Percentiles rank a stretch among this genome's conserved stretches.
These are phyloP conservation scores for Avena eriantha DNA, from an alignment of 176 grass and related monocot genomes.

Conservation along the genomic window DNA sequence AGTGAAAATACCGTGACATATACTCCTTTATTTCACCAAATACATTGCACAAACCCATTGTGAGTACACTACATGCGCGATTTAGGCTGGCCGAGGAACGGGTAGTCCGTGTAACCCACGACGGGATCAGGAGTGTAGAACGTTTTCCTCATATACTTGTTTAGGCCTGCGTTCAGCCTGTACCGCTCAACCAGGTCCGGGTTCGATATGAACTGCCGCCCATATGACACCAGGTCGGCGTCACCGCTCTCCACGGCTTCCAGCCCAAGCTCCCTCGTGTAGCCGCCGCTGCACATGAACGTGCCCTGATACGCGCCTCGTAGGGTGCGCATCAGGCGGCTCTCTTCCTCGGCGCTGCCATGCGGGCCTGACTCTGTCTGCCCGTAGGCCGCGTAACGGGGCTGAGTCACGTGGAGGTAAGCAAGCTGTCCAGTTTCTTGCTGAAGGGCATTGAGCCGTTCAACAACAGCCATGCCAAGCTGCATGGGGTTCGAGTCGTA, in stretches of 20 bases:
- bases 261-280: constrained; percentile 79
- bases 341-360: constrained; percentile 89
- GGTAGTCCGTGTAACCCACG: constrained; percentile 94
- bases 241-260: constrained; percentile 74
- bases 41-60: not conserved
- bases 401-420: constrained; percentile 96
- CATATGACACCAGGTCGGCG: constrained; percentile 84
- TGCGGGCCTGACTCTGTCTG: constrained; percentile 86
- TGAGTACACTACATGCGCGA: constrained; percentile 49
- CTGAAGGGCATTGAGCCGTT: constrained; percentile 67
- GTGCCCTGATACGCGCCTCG: constrained; percentile 65
- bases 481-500: constrained; percentile 73
- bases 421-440: constrained; percentile 60
- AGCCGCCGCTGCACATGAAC: constrained; percentile 91
- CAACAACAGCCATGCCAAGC: constrained; percentile 75
- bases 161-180: constrained; percentile 56
- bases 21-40: constrained; percentile 30
- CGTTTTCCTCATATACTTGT: constrained; percentile 74
- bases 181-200: constrained; percentile 87
- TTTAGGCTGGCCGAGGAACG: constrained; percentile 61
- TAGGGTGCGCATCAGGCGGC: constrained; percentile 64
- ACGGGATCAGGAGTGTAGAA: constrained; percentile 88
- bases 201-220: constrained; percentile 86
- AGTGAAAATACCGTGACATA: not conserved
- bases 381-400: constrained; percentile 79